Evolutionary conservation across 306 rosid genomes (phyloP).

Genomic region (Pterocarpus santalinus): DNA sequence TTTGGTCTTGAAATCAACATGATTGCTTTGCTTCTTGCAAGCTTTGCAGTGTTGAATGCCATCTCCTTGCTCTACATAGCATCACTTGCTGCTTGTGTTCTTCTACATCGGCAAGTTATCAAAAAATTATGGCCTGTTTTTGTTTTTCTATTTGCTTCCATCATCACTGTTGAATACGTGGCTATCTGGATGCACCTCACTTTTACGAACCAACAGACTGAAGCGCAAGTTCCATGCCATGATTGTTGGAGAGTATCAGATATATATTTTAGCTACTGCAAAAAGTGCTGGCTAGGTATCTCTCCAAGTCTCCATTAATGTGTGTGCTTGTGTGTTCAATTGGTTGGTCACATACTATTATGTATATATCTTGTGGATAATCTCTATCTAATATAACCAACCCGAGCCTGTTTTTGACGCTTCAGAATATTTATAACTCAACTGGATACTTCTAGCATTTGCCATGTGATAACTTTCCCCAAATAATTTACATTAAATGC

Average conservation of each 20-base stretch:
- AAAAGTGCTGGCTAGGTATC: constrained; percentile 90
- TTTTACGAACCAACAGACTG: constrained; percentile 54
- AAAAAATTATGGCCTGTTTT: constrained; percentile 80
- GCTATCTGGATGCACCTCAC: constrained; percentile 73
- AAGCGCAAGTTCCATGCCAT: constrained; percentile 58
- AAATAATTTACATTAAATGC: constrained; percentile 35
- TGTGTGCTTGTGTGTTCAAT: constrained; percentile 33
- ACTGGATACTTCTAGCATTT: constrained; percentile 27
- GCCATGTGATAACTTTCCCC: constrained; percentile 22
- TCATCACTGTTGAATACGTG: constrained; percentile 79
- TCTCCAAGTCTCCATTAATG: constrained; percentile 38
- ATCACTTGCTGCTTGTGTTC: constrained; percentile 77
- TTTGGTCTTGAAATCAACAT: constrained; percentile 98
- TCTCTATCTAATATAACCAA: constrained; percentile 13
- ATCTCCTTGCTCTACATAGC: constrained; percentile 80
- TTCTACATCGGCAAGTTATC: constrained; percentile 70
- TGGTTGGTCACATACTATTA: constrained; percentile 41
- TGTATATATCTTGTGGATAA: constrained; percentile 26
- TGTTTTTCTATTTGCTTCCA: constrained; percentile 81
- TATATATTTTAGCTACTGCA: constrained; percentile 70
- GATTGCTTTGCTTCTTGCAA: constrained; percentile 93
- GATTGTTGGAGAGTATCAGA: constrained; percentile 84
- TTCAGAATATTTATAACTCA: constrained; percentile 27
- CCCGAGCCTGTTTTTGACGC: constrained; percentile 11
- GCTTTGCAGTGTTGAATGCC: constrained; percentile 86